Conservation (phyloP, 2,329 filamentous ascomycete species). For the Alternaria sp. region DNA sequence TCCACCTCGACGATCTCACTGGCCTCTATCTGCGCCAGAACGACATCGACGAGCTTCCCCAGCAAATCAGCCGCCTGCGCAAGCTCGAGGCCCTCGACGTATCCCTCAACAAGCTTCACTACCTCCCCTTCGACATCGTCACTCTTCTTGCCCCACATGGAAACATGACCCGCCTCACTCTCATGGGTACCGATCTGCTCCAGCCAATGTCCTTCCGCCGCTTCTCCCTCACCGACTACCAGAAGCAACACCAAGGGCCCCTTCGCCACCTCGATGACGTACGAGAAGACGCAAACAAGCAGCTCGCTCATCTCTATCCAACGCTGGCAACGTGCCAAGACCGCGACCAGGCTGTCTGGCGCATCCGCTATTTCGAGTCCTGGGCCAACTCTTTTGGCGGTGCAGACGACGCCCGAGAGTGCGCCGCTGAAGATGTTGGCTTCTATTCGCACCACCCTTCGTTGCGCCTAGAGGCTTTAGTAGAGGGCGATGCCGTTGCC, state of each 20-base stretch:
- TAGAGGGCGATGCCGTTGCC: background rate
- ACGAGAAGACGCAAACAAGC: slow-evolving; percentile 4
- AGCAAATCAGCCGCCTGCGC: slow-evolving; percentile 28
- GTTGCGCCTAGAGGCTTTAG: background rate
- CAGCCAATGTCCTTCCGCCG: slow-evolving; percentile 13
- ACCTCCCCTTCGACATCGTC: slow-evolving; percentile 37
- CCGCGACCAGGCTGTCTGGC: slow-evolving; percentile 20
- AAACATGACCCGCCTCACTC: slow-evolving; percentile 16
- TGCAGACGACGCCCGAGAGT: background rate
- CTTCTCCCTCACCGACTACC: slow-evolving; percentile 1
- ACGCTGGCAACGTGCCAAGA: slow-evolving; percentile 10
- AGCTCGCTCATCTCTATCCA: slow-evolving; percentile 12
- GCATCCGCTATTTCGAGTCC: slow-evolving; percentile 23
- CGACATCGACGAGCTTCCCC: slow-evolving; percentile 35
- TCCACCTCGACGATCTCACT: slow-evolving; percentile 35
- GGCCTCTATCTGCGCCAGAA: slow-evolving; percentile 33
- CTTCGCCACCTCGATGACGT: slow-evolving; percentile 1
- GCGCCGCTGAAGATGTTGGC: background rate
- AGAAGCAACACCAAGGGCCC: background rate
- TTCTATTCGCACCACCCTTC: slow-evolving; percentile 21
- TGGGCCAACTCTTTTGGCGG: slow-evolving; percentile 15
- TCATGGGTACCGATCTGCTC: slow-evolving; percentile 25
- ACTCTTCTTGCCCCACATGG: slow-evolving; percentile 23
- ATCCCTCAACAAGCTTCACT: slow-evolving; percentile 29
- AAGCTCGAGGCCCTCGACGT: slow-evolving; percentile 32